Base-by-base conservation (phyloP, 2,329 filamentous ascomycete genomes). In the Fonsecaea pugnacius region DNA sequence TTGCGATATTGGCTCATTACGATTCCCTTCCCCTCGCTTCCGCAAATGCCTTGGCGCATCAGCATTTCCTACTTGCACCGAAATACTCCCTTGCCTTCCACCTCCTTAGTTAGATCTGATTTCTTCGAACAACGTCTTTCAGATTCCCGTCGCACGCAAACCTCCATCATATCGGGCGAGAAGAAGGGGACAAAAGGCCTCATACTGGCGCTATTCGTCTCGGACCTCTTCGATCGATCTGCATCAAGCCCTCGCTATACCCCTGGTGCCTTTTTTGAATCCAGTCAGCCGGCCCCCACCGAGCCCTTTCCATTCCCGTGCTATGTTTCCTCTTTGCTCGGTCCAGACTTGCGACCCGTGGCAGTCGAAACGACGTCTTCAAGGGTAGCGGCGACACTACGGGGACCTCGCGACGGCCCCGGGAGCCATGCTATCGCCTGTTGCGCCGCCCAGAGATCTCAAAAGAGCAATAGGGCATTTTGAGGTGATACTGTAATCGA, bases 221-320 rank as follows among this genome's bases (percentile, higher is more conserved):
- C 18, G 30, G 27, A 36, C 12, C 36, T 43, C 46, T 27, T 48
- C 12, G 10, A 21, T 27, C 12, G 10, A 16, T 27, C 43, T 46
- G 46, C n/a, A 35, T 52, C 57, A 18, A 7, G 33, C 33, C 46
- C n/a, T 59, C 18, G 30, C 43, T 8, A 14, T 21, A 7, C 43
- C 46, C 18, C 32, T 52, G 35, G 46, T 40, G 57, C 24, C 46
- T 35, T 51, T 35, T 27, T 36, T 30, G n/a, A 8, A 59, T 51
- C 35, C 46, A 21, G 46, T 59, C 57, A 59, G 57, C 43, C 57
- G 57, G 57, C 57, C 57, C 57, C 57, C 57, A 59, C 57, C 57
- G 46, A 59, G 57, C 46, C 57, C 57, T 52, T 30, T 33, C 32
- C 40, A 51, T 21, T 24, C 35, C 32, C 30, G 46, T 51, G 38